Percentiles rank a stretch among this genome's conserved stretches.
Conservation (phyloP, 495 filamentous ascomycete genomes). For the Cetradonia linearis region DNA sequence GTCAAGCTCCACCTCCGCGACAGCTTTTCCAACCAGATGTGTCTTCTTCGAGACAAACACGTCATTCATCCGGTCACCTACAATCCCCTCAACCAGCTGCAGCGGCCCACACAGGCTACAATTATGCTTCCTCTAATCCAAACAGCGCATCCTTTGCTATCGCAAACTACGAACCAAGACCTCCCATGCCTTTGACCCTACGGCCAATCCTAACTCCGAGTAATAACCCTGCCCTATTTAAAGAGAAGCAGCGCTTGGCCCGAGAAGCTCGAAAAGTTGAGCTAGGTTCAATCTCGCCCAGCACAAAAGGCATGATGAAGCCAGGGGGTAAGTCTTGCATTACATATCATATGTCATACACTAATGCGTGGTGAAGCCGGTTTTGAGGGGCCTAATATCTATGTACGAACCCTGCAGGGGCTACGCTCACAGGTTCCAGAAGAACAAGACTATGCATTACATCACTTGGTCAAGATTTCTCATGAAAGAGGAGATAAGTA, state of each 20-base stretch:
- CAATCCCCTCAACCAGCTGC: constrained; percentile 32
- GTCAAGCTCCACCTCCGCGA: constrained; percentile 68
- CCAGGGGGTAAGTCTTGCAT: constrained; percentile 39
- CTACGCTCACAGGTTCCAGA: constrained; percentile 68
- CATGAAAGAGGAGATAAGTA: constrained; percentile 92
- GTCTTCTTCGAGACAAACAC: constrained; percentile 45
- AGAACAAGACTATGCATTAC: constrained; percentile 81
- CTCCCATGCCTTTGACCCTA: constrained; percentile 46
- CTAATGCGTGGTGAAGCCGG: constrained; percentile 34
- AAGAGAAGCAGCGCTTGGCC: constrained; percentile 35
- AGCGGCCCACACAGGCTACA: constrained; percentile 25
- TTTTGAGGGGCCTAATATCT: constrained; percentile 73
- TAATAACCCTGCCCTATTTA: constrained; percentile 54
- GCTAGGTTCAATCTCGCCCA: constrained; percentile 17
- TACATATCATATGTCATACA: background rate
- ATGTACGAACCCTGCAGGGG: constrained; percentile 68
- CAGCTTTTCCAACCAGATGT: constrained; percentile 75
- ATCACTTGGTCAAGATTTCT: constrained; percentile 90
- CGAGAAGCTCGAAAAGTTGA: constrained; percentile 25
- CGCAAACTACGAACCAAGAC: constrained; percentile 48
- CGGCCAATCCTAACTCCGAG: constrained; percentile 60
- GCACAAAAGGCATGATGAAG: constrained; percentile 40
- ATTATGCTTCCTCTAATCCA: constrained; percentile 21
- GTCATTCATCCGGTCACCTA: constrained; percentile 44
- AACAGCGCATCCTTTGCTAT: constrained; percentile 41